Percentiles rank a stretch among this genome's conserved stretches.
Evolutionary conservation across 129 eudicot species (phyloP).

Genomic region (Flaveria sonorensis): DNA sequence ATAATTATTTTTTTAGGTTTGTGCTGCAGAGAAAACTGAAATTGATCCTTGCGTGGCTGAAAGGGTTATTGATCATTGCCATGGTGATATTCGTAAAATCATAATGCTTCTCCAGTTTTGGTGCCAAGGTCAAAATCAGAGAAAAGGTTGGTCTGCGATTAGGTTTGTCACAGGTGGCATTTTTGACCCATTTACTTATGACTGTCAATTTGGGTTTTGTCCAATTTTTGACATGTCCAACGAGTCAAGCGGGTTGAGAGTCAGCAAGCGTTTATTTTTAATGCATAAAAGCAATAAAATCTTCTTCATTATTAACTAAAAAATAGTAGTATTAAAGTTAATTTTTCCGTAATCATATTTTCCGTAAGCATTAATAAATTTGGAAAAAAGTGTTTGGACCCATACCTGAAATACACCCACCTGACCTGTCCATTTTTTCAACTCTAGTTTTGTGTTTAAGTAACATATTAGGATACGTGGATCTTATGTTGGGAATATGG

Average conservation of each 20-base stretch:
- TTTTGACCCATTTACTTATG: constrained; percentile 6
- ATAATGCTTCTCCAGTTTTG: constrained; percentile 90
- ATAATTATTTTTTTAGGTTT: constrained; percentile 53
- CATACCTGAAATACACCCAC: not conserved
- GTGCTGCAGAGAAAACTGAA: constrained; percentile 61
- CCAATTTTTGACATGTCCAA: not conserved
- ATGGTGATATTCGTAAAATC: constrained; percentile 91
- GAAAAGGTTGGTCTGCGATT: constrained; percentile 46
- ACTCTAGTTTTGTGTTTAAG: not conserved
- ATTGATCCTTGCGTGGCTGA: constrained; percentile 54
- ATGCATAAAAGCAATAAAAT: not conserved
- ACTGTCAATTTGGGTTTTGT: not conserved
- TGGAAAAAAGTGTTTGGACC: not conserved
- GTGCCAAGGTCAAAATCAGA: constrained; percentile 75
- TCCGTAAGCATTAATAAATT: not conserved
- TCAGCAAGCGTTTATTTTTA: not conserved
- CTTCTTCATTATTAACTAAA: not conserved
- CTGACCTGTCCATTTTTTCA: not conserved
- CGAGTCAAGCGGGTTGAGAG: not conserved
- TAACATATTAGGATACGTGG: constrained; percentile 3
- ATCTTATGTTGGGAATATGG: not conserved
- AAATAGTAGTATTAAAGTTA: not conserved
- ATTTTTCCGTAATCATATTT: not conserved
- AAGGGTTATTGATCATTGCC: constrained; percentile 58
- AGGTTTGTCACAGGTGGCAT: not conserved